Evolutionary conservation across 129 eudicot species (phyloP).

Genomic region (Rutidosis leptorrhynchoides): DNA sequence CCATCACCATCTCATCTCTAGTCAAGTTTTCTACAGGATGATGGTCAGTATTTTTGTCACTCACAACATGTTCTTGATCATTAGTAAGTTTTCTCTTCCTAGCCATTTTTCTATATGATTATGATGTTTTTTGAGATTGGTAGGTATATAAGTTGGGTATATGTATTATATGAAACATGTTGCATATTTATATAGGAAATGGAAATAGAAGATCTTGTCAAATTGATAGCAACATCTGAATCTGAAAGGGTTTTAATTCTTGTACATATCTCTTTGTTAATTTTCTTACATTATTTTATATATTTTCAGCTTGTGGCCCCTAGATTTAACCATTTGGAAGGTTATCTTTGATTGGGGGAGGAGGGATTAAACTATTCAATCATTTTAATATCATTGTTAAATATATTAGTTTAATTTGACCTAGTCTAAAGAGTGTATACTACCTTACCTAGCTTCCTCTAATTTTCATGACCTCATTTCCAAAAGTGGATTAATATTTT

Average conservation of each 20-base stretch:
- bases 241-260: slow-evolving; percentile 50
- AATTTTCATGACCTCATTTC: slow-evolving; percentile 18
- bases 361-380: slow-evolving; percentile 25
- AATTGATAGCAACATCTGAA: slow-evolving; percentile 38
- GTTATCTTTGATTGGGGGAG: slow-evolving; percentile 24
- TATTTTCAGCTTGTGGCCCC: slow-evolving; percentile 25
- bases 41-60: neutral
- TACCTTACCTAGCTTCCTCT: slow-evolving; percentile 29
- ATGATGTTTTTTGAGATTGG: slow-evolving; percentile 3
- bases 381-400: slow-evolving; percentile 14
- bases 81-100: slow-evolving; percentile 58
- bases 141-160: slow-evolving; percentile 17
- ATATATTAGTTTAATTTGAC: slow-evolving; percentile 44
- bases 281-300: slow-evolving; percentile 18
- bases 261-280: slow-evolving; percentile 43
- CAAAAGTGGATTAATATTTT: neutral
- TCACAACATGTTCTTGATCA: slow-evolving; percentile 31
- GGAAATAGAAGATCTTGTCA: slow-evolving; percentile 28
- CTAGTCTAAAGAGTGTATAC: slow-evolving; percentile 37
- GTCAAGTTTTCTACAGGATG: slow-evolving; percentile 35
- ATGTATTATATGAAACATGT: slow-evolving; percentile 19
- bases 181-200: slow-evolving; percentile 28
- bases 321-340: slow-evolving; percentile 41
- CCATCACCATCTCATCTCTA: slow-evolving; percentile 59
- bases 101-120: slow-evolving; percentile 38